Evolutionary conservation across 371 early-diverging fungal genomes (phyloP).

Genomic region (Dentiscutata heterogama): DNA sequence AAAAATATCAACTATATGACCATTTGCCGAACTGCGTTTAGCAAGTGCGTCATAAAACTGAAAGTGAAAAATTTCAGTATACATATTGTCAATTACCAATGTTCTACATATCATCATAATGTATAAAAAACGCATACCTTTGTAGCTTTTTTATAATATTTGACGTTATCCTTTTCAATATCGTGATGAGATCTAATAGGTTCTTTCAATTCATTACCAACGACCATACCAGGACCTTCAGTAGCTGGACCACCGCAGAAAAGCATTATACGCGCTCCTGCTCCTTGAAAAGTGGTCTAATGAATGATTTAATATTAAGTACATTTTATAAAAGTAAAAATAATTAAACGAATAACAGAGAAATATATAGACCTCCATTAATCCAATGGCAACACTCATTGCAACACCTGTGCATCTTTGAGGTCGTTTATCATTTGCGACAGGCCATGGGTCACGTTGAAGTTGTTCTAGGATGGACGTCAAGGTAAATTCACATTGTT

Average conservation of each 20-base stretch:
- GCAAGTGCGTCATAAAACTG: slow-evolving; percentile 95
- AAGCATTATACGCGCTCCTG: slow-evolving; percentile 96
- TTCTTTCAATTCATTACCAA: slow-evolving; percentile 93
- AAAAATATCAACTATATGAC: slow-evolving; percentile 92
- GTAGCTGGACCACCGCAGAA: slow-evolving; percentile 99
- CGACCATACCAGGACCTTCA: slow-evolving; percentile 98
- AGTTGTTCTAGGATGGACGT: slow-evolving; percentile 96
- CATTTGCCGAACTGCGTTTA: slow-evolving; percentile 86
- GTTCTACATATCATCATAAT: no score
- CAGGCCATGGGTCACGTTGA: slow-evolving; percentile 99
- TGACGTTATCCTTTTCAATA: slow-evolving; percentile 94
- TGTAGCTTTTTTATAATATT: slow-evolving; percentile 92
- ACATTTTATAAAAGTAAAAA: neutral
- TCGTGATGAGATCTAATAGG: slow-evolving; percentile 98
- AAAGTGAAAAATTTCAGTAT: neutral
- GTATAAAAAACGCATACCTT: slow-evolving; percentile 62
- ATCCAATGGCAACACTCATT: slow-evolving; percentile 93
- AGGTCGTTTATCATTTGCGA: slow-evolving; percentile 93
- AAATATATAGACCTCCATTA: slow-evolving; percentile 79
- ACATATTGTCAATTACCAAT: neutral
- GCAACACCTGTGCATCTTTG: slow-evolving; percentile 99
- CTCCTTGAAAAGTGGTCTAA: slow-evolving; percentile 89
- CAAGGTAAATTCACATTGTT: slow-evolving; percentile 95
- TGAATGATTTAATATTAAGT: neutral
- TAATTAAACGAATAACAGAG: neutral